Evolutionary conservation across 1,284 basidiomycete species (phyloP).

Genomic region (Puccinia sorghi): DNA sequence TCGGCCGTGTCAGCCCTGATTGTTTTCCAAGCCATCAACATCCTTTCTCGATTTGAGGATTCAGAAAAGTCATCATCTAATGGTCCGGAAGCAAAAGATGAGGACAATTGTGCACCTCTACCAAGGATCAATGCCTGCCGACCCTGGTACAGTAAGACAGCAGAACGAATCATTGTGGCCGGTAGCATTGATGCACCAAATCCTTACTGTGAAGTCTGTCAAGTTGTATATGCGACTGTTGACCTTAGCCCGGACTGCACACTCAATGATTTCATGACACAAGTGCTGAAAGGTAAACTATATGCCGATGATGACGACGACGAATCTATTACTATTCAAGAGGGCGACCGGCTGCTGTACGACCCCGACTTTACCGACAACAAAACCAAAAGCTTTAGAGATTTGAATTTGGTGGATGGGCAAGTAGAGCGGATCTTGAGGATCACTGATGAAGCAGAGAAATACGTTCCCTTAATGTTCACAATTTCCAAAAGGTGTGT

Average conservation of each 20-base stretch:
- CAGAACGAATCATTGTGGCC: constrained; percentile 69
- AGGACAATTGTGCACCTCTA: constrained; percentile 58
- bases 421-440: constrained; percentile 74
- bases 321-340: constrained; percentile 71
- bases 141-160: constrained; percentile 67
- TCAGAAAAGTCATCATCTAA: constrained; percentile 58
- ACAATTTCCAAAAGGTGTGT: constrained; percentile 62
- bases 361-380: constrained; percentile 92
- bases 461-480: constrained; percentile 71
- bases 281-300: constrained; percentile 17
- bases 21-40: constrained; percentile 83
- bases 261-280: constrained; percentile 67
- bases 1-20: constrained; percentile 93
- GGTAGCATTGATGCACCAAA: constrained; percentile 70
- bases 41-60: constrained; percentile 63
- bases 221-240: constrained; percentile 77
- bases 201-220: constrained; percentile 76
- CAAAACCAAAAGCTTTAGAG: constrained; percentile 69
- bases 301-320: constrained; percentile 57
- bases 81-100: constrained; percentile 58
- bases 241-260: constrained; percentile 70
- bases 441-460: constrained; percentile 84
- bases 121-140: constrained; percentile 68
- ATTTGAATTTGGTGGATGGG: constrained; percentile 65
- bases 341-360: constrained; percentile 75